These are phyloP conservation scores for Sextonia rubra DNA, from an alignment of 164 flowering plant genomes.

Conservation along the genomic window DNA sequence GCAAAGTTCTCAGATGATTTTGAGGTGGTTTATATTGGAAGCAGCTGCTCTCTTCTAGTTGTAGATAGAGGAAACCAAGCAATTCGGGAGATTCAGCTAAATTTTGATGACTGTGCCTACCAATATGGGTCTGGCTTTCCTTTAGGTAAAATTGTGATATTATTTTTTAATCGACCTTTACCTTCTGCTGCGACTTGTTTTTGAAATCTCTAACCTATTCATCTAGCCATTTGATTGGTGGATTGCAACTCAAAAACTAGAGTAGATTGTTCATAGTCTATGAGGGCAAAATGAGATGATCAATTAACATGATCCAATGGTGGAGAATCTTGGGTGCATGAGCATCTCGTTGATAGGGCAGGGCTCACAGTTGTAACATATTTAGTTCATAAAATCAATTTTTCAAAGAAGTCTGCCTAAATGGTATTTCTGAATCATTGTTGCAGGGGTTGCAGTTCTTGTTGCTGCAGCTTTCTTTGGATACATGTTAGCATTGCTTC, in stretches of 20 bases:
- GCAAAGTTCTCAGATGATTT: conserved; percentile 90
- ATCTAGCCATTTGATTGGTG: not conserved
- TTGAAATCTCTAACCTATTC: not conserved
- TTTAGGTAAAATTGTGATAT: conserved; percentile 44
- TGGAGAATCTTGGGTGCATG: not conserved
- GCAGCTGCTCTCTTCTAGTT: conserved; percentile 93
- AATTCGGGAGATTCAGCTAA: conserved; percentile 88
- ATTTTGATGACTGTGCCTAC: conserved; percentile 84
- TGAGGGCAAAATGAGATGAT: not conserved
- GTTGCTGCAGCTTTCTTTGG: conserved; percentile 86
- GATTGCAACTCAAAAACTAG: not conserved
- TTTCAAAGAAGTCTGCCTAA: not conserved
- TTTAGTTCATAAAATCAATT: not conserved
- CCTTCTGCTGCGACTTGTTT: not conserved
- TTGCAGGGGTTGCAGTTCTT: conserved; percentile 82
- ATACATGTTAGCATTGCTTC: conserved; percentile 89
- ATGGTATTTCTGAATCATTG: not conserved
- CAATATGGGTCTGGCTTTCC: conserved; percentile 84
- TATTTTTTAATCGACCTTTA: not conserved
- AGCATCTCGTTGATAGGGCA: not conserved
- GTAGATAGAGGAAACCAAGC: conserved; percentile 89
- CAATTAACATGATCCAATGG: not conserved
- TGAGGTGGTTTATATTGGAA: conserved; percentile 85
- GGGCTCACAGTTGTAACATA: not conserved
- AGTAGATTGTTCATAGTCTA: not conserved